Base-by-base conservation (phyloP, 2,329 filamentous ascomycete genomes). In the Xylaria multiplex region DNA sequence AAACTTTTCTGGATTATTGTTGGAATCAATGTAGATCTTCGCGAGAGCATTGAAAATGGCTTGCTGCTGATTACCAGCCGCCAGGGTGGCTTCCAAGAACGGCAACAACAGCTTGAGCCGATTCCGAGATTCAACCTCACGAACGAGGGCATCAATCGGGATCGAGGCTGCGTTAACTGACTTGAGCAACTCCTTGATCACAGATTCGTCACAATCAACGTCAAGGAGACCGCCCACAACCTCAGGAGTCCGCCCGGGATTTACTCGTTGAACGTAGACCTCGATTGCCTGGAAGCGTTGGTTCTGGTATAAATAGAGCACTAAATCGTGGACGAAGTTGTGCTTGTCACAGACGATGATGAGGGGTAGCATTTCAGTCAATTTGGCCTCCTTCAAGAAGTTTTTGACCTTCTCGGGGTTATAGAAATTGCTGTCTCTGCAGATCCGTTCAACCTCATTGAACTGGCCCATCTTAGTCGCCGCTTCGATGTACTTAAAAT, bases 271-370 rank as follows among this genome's bases (percentile, higher is more conserved):
- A 32, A 99, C 96, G 74, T 99, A 99, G 9, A 96, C 90, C 82
- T 99, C 96, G 71, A 99, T 99, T 1, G 96, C 97, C 83, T 97
- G 93, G 87, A 97, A 99, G 77, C 98, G 95, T 81, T 99, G 95
- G 81, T 97, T 97, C 85, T 98, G 96, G 84, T 99, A 99, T 8
- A 99, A 88, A 81, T 96, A 97, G 24, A 99, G 87, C 50, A 99
- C 93, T 76, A 99, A 82, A 76, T 99, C 96, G 77, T 99, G 96
- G 48, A 98, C 93, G 76, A 99, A 97, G 83, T 98, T 97, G 87
- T 96, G 97, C n/a, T 95, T 93, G 78, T 99, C 96, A 81, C 96
- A 99, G 65, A 99, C 93, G 73, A 98, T 97, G 81, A 99, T 99
- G 61, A 99, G 84, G 49, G 96, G 96, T 49, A 99, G 86, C 82